These are phyloP conservation scores for Neofusicoccum sp. DNA, from an alignment of 2,329 filamentous ascomycete species.

Conservation along the genomic window DNA sequence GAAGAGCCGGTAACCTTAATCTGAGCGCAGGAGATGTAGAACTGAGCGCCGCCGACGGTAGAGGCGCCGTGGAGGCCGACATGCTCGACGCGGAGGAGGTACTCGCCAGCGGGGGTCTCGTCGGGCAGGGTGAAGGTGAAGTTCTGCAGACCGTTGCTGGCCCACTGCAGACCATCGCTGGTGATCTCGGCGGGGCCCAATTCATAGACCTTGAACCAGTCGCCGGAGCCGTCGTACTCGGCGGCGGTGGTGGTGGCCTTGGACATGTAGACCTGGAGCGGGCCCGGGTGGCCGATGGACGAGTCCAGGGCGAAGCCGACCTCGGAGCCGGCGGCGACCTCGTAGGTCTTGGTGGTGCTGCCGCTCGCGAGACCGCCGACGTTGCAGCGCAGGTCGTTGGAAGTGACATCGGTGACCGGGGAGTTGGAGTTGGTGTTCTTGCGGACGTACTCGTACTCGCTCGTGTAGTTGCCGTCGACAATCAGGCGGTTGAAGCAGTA, in stretches of 20 bases:
- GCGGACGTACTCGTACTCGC: constrained; percentile 11
- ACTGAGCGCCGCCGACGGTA: constrained; percentile 31
- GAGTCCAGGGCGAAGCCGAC: constrained; percentile 55
- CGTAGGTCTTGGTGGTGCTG: constrained; percentile 39
- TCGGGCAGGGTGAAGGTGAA: constrained; percentile 45
- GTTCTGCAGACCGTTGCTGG: constrained; percentile 37
- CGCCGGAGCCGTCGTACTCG: constrained; percentile 67
- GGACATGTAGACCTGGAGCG: constrained; percentile 41
- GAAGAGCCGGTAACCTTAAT: constrained; percentile 49
- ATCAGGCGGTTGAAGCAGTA: constrained; percentile 43
- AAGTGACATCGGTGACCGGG: constrained; percentile 34
- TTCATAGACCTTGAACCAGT: constrained; percentile 41
- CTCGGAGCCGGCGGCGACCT: constrained; percentile 41
- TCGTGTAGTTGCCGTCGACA: constrained; percentile 35
- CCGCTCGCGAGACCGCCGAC: constrained; percentile 34
- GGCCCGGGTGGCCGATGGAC: constrained; percentile 47
- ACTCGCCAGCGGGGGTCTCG: constrained; percentile 43
- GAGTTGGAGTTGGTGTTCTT: constrained; percentile 36
- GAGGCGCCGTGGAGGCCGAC: constrained; percentile 34
- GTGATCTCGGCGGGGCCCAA: constrained; percentile 32
- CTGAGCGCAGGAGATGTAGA: constrained; percentile 45
- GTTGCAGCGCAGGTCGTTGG: constrained; percentile 40
- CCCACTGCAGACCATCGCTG: constrained; percentile 42
- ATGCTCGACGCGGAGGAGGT: constrained; percentile 40
- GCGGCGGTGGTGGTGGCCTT: constrained; percentile 66